Evolutionary conservation across 2,329 filamentous ascomycete genomes (phyloP).

Genomic region (Ophiostoma sp.): DNA sequence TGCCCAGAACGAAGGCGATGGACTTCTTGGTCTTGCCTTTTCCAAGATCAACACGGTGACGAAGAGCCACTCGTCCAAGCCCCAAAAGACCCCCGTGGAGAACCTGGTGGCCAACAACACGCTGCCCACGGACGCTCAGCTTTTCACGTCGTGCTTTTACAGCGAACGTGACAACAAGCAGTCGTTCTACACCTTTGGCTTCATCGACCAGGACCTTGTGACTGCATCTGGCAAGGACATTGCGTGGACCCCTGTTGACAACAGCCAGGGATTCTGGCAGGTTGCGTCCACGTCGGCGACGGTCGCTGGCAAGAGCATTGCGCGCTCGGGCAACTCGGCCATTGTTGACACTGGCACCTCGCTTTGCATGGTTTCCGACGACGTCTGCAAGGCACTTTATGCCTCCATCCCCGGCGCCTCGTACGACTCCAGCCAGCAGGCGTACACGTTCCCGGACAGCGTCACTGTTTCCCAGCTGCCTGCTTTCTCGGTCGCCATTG

Average conservation of each 20-base stretch:
- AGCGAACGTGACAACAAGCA: constrained; percentile 51
- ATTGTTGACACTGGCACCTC: constrained; percentile 74
- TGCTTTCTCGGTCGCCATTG: constrained; percentile 62
- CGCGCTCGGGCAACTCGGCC: constrained; percentile 58
- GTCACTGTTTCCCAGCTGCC: constrained; percentile 57
- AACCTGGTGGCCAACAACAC: constrained; percentile 61
- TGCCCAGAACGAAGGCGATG: constrained; percentile 56
- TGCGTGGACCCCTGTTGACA: constrained; percentile 61
- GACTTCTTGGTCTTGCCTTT: constrained; percentile 67
- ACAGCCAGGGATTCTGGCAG: constrained; percentile 67
- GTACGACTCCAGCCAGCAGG: constrained; percentile 58
- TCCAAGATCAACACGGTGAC: constrained; percentile 63
- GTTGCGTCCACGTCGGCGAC: constrained; percentile 58
- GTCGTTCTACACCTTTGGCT: constrained; percentile 73
- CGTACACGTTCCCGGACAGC: constrained; percentile 61
- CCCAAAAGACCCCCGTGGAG: constrained; percentile 63
- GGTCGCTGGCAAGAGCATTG: constrained; percentile 57
- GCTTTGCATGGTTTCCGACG: constrained; percentile 64
- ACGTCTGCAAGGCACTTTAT: constrained; percentile 63
- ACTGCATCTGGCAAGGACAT: constrained; percentile 55
- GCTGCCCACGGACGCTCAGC: constrained; percentile 50
- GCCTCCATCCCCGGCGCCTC: constrained; percentile 60
- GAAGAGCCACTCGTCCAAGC: constrained; percentile 41
- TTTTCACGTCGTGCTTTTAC: constrained; percentile 67
- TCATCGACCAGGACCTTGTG: constrained; percentile 64